Conservation (phyloP, 2,329 filamentous ascomycete species). For the Microsporum canis region DNA sequence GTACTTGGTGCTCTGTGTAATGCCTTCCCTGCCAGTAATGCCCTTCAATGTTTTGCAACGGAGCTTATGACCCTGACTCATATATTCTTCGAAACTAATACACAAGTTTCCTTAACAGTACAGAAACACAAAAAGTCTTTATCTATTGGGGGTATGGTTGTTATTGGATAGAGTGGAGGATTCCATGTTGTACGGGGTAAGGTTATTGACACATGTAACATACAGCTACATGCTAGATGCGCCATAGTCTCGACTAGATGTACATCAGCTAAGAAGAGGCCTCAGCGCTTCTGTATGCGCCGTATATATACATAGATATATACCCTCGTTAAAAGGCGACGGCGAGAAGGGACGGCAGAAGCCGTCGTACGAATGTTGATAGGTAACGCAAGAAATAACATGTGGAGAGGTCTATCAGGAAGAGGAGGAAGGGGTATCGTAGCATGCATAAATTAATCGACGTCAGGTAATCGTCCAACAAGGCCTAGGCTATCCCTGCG, state of each 20-base stretch:
- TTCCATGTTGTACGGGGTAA: background rate
- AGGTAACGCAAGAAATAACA: background rate
- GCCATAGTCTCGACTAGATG: background rate
- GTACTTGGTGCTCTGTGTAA: too few relatives aligned
- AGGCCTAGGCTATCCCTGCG: constrained; percentile 39
- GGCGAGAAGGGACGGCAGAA: background rate
- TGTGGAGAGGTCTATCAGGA: background rate
- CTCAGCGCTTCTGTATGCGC: background rate
- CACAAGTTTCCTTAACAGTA: background rate
- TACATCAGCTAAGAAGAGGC: background rate
- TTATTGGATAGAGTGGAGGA: background rate
- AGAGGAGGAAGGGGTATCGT: background rate
- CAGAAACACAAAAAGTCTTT: background rate
- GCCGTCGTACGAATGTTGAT: background rate
- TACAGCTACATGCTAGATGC: background rate
- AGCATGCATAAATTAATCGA: background rate
- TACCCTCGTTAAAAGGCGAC: background rate
- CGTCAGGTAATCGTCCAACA: constrained; percentile 23
- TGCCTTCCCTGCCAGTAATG: too few relatives aligned
- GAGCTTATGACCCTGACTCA: too few relatives aligned
- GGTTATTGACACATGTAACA: background rate
- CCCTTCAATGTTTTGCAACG: too few relatives aligned
- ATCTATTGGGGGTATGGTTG: background rate
- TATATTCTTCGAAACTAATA: background rate
- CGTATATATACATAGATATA: background rate